Base-by-base conservation (phyloP, 345 rosid genomes). In the Eutrema yunnanense region DNA sequence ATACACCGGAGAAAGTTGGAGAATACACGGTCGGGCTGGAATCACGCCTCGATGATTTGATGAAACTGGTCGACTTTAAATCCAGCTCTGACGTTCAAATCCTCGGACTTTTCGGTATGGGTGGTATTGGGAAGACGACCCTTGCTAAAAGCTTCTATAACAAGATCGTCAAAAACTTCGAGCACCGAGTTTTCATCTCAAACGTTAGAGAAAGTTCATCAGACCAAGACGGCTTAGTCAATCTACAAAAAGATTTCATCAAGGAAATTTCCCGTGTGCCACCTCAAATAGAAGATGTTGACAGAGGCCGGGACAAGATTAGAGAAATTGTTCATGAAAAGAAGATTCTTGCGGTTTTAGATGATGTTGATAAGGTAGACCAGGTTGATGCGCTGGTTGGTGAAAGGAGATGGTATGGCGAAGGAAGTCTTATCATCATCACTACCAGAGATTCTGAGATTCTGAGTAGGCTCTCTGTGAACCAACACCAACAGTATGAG, bases 381-480 rank as follows among this genome's bases (percentile, higher is more conserved):
- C 89, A 89, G 44, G 62, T 92, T 22, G 0, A 80, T 34, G 87
- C 80, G 6, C 51, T 92, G 5, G 73, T 79, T 9, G 89, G 87
- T n/a, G 64, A 78, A 46, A 78, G 27, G 64, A 69, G 69, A 7
- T 81, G 86, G 91, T 84, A 78, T 36, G 74, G 67, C 54, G 65
- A 78, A 65, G 90, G 86, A 51, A 89, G 79, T 73, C 71, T 78
- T 58, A 78, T 89, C 34, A 77, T 92, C n/a, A 74, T 89, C 57
- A 87, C 96, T 41, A 86, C 94, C 27, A 85, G 94, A 81, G 74
- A 83, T 41, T 29, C 32, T 29, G 32, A 29, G 47, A 79, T 81
- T 57, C 50, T 89, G 41, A 65, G n/a, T 48, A 78, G 30, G 58
- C 54, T 54, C 47, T 7, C 52, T 2, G 87, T 80, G 59, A 72